These are phyloP conservation scores for Glycine tomentella DNA, from an alignment of 306 rosid species.

Conservation along the genomic window DNA sequence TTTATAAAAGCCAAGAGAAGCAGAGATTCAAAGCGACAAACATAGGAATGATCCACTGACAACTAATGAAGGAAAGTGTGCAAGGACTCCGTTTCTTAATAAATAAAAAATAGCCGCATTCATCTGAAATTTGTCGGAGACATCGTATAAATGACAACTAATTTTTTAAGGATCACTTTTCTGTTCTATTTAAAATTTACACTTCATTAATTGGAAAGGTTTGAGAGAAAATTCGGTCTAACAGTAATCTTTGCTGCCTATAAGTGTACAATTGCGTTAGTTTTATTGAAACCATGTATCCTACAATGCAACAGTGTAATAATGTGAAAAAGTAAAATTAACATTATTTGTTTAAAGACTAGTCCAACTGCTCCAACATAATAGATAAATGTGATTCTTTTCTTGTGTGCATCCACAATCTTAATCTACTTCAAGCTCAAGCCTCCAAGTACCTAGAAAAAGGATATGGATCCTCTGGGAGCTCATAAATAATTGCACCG, in stretches of 20 bases:
- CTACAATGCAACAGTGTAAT: background rate
- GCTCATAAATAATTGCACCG: background rate
- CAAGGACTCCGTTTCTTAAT: too few species aligned
- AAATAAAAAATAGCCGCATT: too few species aligned
- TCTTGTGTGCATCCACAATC: background rate
- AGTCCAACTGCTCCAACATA: background rate
- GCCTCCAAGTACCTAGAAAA: background rate
- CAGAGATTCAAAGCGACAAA: too few species aligned
- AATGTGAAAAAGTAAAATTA: too few species aligned
- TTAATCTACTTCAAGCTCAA: slow-evolving; percentile 21
- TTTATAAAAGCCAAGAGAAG: too few species aligned
- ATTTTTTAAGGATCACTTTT: background rate
- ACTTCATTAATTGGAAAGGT: background rate
- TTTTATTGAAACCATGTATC: background rate
- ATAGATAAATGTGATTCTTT: slow-evolving; percentile 15
- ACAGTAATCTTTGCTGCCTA: background rate
- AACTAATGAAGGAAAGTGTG: too few species aligned
- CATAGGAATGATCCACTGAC: too few species aligned
- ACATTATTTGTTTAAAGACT: too few species aligned
- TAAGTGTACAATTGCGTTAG: background rate
- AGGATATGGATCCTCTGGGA: background rate
- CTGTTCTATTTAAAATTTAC: too few species aligned
- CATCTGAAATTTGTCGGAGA: too few species aligned
- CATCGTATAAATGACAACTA: too few species aligned
- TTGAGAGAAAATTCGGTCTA: background rate